Percentiles rank a stretch among this genome's conserved stretches.
Conservation (phyloP, 139 green algal genomes). For the Astrephomene gubernaculifera region DNA sequence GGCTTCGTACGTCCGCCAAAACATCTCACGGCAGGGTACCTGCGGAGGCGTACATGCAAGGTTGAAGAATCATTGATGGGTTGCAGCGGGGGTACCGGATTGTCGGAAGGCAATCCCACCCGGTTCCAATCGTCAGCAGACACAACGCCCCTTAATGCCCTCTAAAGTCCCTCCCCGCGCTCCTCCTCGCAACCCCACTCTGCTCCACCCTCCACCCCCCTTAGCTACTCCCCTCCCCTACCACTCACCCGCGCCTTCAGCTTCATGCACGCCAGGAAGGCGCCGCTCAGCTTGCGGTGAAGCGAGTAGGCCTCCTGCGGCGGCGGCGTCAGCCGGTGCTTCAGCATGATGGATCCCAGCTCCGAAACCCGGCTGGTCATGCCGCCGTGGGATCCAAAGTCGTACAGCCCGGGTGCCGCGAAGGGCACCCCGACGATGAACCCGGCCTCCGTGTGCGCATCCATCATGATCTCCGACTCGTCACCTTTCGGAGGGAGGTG, state of each 20-base stretch:
- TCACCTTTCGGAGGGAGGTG: slow-evolving; percentile 66
- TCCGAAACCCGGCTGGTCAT: slow-evolving; percentile 76
- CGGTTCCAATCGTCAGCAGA: no score
- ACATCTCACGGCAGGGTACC: slow-evolving; percentile 77
- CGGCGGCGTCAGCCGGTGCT: slow-evolving; percentile 91
- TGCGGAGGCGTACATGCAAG: no score
- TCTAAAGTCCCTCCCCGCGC: no score
- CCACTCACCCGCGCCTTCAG: slow-evolving; percentile 72
- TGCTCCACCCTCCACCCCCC: no score
- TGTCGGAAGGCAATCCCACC: no score
- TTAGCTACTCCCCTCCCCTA: not conserved
- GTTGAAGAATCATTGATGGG: no score
- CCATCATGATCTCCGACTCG: slow-evolving; percentile 87
- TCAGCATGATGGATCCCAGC: slow-evolving; percentile 89
- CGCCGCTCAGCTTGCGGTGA: slow-evolving; percentile 94
- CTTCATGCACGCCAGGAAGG: slow-evolving; percentile 98
- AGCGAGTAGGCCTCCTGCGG: slow-evolving; percentile 96
- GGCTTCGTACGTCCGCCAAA: slow-evolving; percentile 55
- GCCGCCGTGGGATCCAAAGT: slow-evolving; percentile 81
- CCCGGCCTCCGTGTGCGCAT: slow-evolving; percentile 92
- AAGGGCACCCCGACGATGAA: slow-evolving; percentile 95
- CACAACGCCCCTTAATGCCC: no score
- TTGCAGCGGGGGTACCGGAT: no score
- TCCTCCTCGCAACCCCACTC: no score
- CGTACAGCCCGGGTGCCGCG: slow-evolving; percentile 69